Conservation (phyloP, 2,329 filamentous ascomycete species). For the Penicillium decumbens region DNA sequence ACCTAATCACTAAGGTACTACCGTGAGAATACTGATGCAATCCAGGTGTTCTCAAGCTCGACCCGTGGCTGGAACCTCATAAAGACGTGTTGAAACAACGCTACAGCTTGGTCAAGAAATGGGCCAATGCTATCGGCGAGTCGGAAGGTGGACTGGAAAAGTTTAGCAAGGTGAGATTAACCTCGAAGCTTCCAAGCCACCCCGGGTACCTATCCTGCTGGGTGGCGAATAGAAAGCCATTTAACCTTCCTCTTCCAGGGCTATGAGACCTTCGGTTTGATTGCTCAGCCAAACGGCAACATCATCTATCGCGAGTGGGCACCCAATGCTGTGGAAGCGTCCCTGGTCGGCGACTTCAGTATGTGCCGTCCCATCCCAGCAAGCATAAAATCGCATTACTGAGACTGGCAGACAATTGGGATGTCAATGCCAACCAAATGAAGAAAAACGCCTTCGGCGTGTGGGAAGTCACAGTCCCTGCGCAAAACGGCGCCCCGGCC, state of each 20-base stretch:
- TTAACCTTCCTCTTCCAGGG: constrained; percentile 53
- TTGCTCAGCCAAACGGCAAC: constrained; percentile 73
- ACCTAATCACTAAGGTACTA: not conserved
- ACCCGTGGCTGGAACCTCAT: constrained; percentile 87
- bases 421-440: constrained; percentile 79
- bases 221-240: not conserved
- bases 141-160: constrained; percentile 85
- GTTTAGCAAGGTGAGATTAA: constrained; percentile 67
- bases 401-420: constrained; percentile 68
- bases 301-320: constrained; percentile 96
- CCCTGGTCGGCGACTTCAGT: constrained; percentile 93
- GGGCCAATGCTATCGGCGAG: constrained; percentile 78
- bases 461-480: constrained; percentile 75
- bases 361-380: constrained; percentile 34
- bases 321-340: constrained; percentile 78
- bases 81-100: constrained; percentile 69
- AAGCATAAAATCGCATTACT: constrained; percentile 22
- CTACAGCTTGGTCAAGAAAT: constrained; percentile 73
- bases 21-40: not conserved
- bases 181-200: not conserved
- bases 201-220: not conserved
- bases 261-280: constrained; percentile 80
- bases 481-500: constrained; percentile 66
- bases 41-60: constrained; percentile 76
- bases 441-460: constrained; percentile 78